Base-by-base conservation (phyloP, 2,329 filamentous ascomycete species). In the Arthrinium phaeospermum region DNA sequence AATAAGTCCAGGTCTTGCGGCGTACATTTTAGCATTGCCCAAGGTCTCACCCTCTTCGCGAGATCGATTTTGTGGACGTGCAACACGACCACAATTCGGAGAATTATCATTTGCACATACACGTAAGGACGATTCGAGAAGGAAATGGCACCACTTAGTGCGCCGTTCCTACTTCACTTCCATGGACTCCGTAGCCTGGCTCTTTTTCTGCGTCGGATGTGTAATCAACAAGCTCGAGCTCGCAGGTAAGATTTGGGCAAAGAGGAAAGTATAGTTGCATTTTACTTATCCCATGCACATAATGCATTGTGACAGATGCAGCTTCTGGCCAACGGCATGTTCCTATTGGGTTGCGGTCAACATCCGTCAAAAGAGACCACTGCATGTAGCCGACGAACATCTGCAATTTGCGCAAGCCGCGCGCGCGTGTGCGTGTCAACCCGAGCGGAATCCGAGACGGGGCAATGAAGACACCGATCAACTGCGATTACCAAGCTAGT, bases 41-140 rank as follows among this genome's bases (percentile, higher is more conserved):
- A 64, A 64, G 57, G 57, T 64, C 57, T 64, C 19, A 64, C 57
- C 34, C 41, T 61, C 41, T 64, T 64, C 57, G 34, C 57, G 57
- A 64, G 34, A 64, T 64, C 57, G 57, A 64, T 64, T 64, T 64
- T 12, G 57, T 64, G 57, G 22, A 41, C 30, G 57, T 64, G 34
- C n/a, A 64, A 41, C 57, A 13, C 4, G 12, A 8, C 10, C 51
- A 57, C 34, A 64, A 0, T 1, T 41, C 57, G 57, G 57, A 64
- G 57, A 64, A 41, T 64, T 64, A 41, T 51, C 24, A 27, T 37
- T 13, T 41, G 19, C 14, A 34, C 51, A 30, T 19, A 57, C 27
- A 19, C 51, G 27, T 34, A 34, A 27, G 14, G 7, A 27, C 19
- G 14, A 34, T 34, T 30, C 51, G 51, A 57, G 27, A 30, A 57